Evolutionary conservation across 495 filamentous ascomycete species (phyloP), one percentile per base, ranked within the genome.

Genomic region (Aspergillus ostianus): DNA sequence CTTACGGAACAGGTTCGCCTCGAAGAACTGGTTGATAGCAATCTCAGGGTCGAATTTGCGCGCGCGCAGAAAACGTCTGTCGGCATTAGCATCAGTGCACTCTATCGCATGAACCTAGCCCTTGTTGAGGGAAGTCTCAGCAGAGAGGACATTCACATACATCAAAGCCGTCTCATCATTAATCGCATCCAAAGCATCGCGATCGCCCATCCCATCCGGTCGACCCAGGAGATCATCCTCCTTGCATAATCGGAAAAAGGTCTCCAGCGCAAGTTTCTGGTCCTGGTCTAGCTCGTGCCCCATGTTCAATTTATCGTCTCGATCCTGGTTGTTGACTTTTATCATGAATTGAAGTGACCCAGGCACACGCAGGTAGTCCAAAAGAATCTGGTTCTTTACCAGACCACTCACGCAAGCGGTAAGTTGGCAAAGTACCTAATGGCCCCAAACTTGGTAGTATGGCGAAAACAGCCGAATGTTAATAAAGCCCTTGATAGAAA

Each of bases 41-140:
- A 17, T 46, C 2, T 56, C 21, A 6, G 60, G 46, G 47, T 72
- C 61, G 49, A 67, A 58, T 12, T 62, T 27, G 15, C 69, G 67
- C 7, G 73, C 74, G 9, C 61, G 55, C 29, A 77, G 62, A 53
- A 73, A 77, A 15, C 73, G 66, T 58, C 67, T 74, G 29, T 27
- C 19, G n/a, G 7, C 0, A 27, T 66, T 21, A 26, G 6, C 64
- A 46, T 36, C 20, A 13, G 50, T 9, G 4, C 47, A 10, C 2
- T 50, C 15, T 50, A 30, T 4, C 19, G 12, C 5, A 29, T 26
- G 27, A 20, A 21, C 18, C 13, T 7, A 13, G n/a, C n/a, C n/a
- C n/a, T 15, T 23, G 4, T 23, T 7, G 26, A 19, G n/a, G 17
- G 23, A 19, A n/a, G 15, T 8, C 30, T 15, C 13, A 46, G 18